Conservation (phyloP, 352 stramenopile species). For the Phytophthora cryptogea region DNA sequence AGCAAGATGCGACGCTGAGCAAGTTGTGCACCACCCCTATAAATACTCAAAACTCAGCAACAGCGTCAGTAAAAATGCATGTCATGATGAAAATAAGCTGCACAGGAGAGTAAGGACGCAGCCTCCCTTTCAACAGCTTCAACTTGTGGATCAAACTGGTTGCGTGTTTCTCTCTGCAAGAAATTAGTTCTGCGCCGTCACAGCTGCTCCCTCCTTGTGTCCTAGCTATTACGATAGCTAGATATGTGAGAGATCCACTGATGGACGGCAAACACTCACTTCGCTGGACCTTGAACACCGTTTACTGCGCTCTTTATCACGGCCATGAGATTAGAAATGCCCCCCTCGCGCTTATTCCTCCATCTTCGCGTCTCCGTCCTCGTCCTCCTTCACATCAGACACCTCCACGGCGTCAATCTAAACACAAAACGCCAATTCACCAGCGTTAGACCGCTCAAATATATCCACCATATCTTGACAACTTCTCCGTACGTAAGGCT, state of each 20-base stretch:
- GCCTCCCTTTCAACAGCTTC: background rate
- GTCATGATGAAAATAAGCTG: conserved; percentile 15
- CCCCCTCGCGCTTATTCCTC: conserved; percentile 56
- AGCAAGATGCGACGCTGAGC: background rate
- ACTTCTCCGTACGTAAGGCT: conserved; percentile 90
- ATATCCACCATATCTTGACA: background rate
- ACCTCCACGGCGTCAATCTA: conserved; percentile 90
- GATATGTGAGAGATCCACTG: conserved; percentile 8
- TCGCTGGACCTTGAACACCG: conserved; percentile 11
- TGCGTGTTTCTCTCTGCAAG: conserved; percentile 37
- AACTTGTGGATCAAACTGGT: conserved; percentile 38
- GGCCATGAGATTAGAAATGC: conserved; percentile 10
- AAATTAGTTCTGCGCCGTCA: conserved; percentile 17
- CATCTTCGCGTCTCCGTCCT: conserved; percentile 83
- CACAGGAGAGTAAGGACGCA: conserved; percentile 1
- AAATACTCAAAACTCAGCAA: conserved; percentile 22
- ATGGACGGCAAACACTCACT: conserved; percentile 9
- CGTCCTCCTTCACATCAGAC: conserved; percentile 78
- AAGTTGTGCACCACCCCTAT: conserved; percentile 10
- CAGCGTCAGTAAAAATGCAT: conserved; percentile 8
- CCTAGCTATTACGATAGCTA: conserved; percentile 20
- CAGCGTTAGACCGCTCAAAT: conserved; percentile 2
- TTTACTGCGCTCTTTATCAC: conserved; percentile 9
- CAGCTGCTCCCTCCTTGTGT: conserved; percentile 15
- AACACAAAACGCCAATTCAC: conserved; percentile 1